Conservation (phyloP, 2,329 filamentous ascomycete species). For the Colletotrichum musicola region DNA sequence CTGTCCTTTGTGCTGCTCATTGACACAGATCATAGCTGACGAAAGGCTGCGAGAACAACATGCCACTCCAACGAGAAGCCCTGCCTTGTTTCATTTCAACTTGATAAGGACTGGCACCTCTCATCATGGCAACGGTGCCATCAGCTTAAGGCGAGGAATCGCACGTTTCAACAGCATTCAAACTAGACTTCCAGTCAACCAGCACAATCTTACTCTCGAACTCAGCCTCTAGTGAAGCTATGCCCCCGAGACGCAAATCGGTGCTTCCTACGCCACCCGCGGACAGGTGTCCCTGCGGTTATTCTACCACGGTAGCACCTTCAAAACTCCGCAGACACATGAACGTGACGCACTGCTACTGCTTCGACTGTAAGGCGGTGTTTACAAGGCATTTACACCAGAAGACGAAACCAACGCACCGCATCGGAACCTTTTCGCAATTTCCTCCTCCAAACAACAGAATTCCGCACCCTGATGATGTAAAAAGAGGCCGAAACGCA, state of each 20-base stretch:
- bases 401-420: background rate
- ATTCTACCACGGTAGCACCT: background rate
- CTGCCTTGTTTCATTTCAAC: too few relatives aligned
- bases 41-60: too few relatives aligned
- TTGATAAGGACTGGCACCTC: too few relatives aligned
- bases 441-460: background rate
- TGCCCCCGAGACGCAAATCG: background rate
- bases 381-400: background rate
- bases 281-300: background rate
- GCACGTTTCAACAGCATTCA: too few relatives aligned
- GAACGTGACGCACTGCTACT: slow-evolving; percentile 4
- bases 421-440: background rate
- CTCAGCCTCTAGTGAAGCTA: background rate
- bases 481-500: background rate
- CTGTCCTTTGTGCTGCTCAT: too few relatives aligned
- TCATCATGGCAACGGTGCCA: too few relatives aligned
- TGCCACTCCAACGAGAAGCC: too few relatives aligned
- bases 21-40: too few relatives aligned
- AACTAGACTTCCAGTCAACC: too few relatives aligned
- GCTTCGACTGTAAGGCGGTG: slow-evolving; percentile 6
- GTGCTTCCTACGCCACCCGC: background rate
- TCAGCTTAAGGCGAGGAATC: too few relatives aligned
- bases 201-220: too few relatives aligned
- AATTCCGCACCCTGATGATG: background rate
- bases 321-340: background rate